Evolutionary conservation across 225 moss, liverwort and hornwort genomes (phyloP).

Genomic region (Physcomitrellopsis africana): DNA sequence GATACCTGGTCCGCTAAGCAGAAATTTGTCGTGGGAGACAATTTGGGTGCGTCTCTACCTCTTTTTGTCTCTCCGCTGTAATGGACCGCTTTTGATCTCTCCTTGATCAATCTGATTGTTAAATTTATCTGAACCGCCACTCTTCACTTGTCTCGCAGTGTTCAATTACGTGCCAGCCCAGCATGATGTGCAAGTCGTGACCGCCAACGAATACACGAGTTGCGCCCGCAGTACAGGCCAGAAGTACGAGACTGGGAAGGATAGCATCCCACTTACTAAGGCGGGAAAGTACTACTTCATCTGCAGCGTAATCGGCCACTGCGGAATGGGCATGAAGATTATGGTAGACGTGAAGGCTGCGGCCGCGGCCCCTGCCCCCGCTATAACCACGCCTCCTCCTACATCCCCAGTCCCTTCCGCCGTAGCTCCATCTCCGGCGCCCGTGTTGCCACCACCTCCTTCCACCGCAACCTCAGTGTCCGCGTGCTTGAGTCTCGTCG

Average conservation of each 20-base stretch:
- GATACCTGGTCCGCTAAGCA: not conserved
- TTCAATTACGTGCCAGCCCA: accelerated
- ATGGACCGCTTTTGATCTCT: too few relatives aligned
- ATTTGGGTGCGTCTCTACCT: constrained; percentile 12
- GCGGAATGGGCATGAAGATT: constrained; percentile 30
- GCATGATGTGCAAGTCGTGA: constrained; percentile 33
- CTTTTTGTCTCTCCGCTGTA: too few relatives aligned
- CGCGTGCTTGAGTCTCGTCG: too few relatives aligned
- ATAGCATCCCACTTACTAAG: not conserved
- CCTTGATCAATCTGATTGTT: not conserved
- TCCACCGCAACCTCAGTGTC: too few relatives aligned
- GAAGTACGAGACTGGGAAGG: not conserved
- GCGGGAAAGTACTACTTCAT: constrained; percentile 40
- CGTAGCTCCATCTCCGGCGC: too few relatives aligned
- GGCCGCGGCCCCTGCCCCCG: not conserved
- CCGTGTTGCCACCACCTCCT: too few relatives aligned
- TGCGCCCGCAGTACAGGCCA: accelerated
- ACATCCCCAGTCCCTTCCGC: too few relatives aligned
- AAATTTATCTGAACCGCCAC: not conserved
- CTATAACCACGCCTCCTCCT: too few relatives aligned
- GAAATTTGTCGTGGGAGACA: constrained; percentile 4
- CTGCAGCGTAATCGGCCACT: not conserved
- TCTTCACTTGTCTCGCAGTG: not conserved
- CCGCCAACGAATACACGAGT: not conserved
- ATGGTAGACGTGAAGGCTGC: constrained; percentile 21